These are phyloP conservation scores for Avena insularis DNA, from an alignment of 176 grass and related monocot species.

Conservation along the genomic window DNA sequence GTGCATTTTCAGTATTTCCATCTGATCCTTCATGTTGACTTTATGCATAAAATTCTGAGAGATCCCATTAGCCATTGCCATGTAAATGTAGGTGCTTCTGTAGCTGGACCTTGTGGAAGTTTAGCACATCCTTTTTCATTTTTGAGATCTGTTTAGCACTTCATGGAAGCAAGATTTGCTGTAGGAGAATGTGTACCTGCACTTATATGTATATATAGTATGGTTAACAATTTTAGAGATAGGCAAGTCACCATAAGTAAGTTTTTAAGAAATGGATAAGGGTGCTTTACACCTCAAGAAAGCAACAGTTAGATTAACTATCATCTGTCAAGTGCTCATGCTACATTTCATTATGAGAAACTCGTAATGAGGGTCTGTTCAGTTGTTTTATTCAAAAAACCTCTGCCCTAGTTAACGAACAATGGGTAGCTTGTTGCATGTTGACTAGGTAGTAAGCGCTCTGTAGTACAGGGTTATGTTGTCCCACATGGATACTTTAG, in stretches of 20 bases:
- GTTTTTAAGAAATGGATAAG: not conserved
- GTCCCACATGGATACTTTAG: not conserved
- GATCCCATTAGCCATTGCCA: slow-evolving; percentile 11
- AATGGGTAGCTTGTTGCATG: not conserved
- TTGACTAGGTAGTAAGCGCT: slow-evolving; percentile 8
- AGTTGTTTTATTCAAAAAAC: slow-evolving; percentile 15
- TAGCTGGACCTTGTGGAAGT: slow-evolving; percentile 9
- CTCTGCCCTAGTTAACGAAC: not conserved
- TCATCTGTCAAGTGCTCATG: not conserved
- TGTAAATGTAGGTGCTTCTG: not conserved
- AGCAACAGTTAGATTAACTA: not conserved
- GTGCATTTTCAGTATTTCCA: not conserved
- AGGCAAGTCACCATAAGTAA: not conserved
- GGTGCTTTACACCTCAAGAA: not conserved
- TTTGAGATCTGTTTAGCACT: not conserved
- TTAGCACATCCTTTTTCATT: not conserved
- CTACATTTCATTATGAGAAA: slow-evolving; percentile 21
- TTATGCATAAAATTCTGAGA: slow-evolving; percentile 10
- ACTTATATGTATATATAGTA: not conserved
- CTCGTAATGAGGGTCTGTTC: not conserved
- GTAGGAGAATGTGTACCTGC: not conserved
- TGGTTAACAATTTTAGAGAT: slow-evolving; percentile 23
- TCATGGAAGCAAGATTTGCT: not conserved
- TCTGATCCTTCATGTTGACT: not conserved
- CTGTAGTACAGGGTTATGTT: not conserved